Conservation (phyloP, 1,284 basidiomycete genomes). For the Pholiota adiposa region DNA sequence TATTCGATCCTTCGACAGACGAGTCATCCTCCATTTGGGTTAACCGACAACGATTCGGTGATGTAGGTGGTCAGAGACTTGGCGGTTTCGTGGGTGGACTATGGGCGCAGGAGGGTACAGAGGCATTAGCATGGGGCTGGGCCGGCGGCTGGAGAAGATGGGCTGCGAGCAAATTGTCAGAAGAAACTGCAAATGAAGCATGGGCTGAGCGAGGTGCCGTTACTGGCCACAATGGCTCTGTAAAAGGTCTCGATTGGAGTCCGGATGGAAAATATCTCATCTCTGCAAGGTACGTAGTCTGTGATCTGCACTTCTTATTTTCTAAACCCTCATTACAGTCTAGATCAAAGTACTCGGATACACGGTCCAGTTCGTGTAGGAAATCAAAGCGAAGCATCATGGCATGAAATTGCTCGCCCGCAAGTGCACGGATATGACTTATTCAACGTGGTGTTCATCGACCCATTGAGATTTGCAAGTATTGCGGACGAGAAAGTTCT, state of each 20-base stretch:
- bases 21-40: slow-evolving; percentile 80
- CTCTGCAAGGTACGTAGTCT: slow-evolving; percentile 70
- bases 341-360: slow-evolving; percentile 90
- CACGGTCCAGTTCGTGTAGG: slow-evolving; percentile 59
- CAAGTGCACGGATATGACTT: slow-evolving; percentile 96
- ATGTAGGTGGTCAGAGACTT: slow-evolving; percentile 86
- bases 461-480: slow-evolving; percentile 79
- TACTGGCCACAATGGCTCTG: slow-evolving; percentile 80
- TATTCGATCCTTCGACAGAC: slow-evolving; percentile 44
- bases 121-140: slow-evolving; percentile 89
- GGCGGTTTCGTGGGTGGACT: slow-evolving; percentile 90
- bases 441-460: slow-evolving; percentile 79
- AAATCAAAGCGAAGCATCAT: slow-evolving; percentile 38
- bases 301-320: not conserved
- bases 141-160: slow-evolving; percentile 90
- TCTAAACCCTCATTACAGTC: slow-evolving; percentile 41
- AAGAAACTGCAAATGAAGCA: slow-evolving; percentile 37
- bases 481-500: slow-evolving; percentile 93
- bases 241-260: slow-evolving; percentile 85
- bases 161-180: slow-evolving; percentile 44
- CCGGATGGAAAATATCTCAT: slow-evolving; percentile 83
- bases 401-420: slow-evolving; percentile 90
- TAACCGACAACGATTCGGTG: slow-evolving; percentile 87
- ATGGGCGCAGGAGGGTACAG: slow-evolving; percentile 66
- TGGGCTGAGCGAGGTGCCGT: slow-evolving; percentile 84